phyloP scores from a whole-genome alignment of 1,284 basidiomycete species.

The Malassezia sympodialis region DNA sequence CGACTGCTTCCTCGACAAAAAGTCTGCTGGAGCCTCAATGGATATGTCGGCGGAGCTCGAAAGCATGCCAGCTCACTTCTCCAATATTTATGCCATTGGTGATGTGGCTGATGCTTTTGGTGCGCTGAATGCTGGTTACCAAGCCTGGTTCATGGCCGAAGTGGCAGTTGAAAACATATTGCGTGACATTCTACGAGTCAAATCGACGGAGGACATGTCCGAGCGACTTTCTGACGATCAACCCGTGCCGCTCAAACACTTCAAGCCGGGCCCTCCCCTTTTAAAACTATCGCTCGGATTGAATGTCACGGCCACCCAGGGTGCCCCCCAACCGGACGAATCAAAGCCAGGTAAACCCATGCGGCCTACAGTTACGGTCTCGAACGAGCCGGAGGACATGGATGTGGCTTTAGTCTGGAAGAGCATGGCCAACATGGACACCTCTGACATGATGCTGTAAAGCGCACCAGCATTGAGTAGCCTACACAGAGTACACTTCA shows the following conservation, averaged over 20 bases:
- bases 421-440: slow-evolving; percentile 36
- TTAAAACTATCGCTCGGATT: slow-evolving; percentile 39
- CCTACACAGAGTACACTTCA: neutral
- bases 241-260: slow-evolving; percentile 21
- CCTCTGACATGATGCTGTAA: slow-evolving; percentile 34
- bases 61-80: slow-evolving; percentile 18
- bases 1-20: slow-evolving; percentile 47
- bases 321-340: slow-evolving; percentile 20
- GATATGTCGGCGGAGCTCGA: slow-evolving; percentile 6
- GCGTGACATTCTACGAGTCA: slow-evolving; percentile 23
- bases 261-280: slow-evolving; percentile 36
- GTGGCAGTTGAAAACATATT: slow-evolving; percentile 42
- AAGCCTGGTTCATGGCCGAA: slow-evolving; percentile 47
- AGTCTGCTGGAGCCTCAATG: slow-evolving; percentile 18
- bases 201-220: slow-evolving; percentile 5
- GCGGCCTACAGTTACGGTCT: slow-evolving; percentile 13
- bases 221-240: neutral
- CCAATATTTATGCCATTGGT: slow-evolving; percentile 44
- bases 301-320: slow-evolving; percentile 40
- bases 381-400: slow-evolving; percentile 39
- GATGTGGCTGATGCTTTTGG: slow-evolving; percentile 46
- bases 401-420: slow-evolving; percentile 40
- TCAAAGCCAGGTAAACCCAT: slow-evolving; percentile 5
- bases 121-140: slow-evolving; percentile 45
- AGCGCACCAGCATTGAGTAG: neutral